Evolutionary conservation across 805 yeast genomes (phyloP).

Genomic region (Candida namnaoensis): DNA sequence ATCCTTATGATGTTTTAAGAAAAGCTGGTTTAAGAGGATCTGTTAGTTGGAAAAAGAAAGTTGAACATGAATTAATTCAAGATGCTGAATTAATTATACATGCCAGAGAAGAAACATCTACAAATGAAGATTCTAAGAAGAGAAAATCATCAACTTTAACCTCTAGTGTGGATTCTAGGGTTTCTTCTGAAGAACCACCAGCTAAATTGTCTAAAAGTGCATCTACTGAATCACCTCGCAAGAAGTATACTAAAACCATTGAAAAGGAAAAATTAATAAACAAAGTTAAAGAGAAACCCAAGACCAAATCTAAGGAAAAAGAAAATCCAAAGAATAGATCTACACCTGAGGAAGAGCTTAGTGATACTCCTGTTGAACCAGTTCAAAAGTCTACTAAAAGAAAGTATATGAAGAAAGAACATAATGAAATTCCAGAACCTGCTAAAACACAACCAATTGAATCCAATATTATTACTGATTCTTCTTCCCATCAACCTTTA

Average conservation of each 20-base stretch:
- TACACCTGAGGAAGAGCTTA: not conserved
- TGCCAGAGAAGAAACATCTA: conserved; percentile 25
- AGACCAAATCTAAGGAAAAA: not conserved
- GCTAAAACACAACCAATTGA: conserved; percentile 4
- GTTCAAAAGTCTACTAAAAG: not conserved
- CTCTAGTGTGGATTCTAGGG: too few species aligned
- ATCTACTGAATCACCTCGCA: conserved; percentile 1
- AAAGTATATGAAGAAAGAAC: conserved; percentile 7
- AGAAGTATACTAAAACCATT: conserved; percentile 8
- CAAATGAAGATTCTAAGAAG: conserved; percentile 1
- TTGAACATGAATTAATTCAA: conserved; percentile 58
- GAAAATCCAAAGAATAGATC: conserved; percentile 1
- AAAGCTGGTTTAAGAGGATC: conserved; percentile 33
- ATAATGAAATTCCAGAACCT: not conserved
- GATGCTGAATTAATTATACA: conserved; percentile 51
- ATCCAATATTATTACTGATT: conserved; percentile 3
- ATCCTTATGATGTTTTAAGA: conserved; percentile 57
- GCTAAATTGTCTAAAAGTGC: not conserved
- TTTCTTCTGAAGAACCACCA: not conserved
- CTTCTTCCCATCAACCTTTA: not conserved
- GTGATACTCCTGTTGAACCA: not conserved
- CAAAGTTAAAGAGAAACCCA: conserved; percentile 6
- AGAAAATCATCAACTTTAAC: not conserved
- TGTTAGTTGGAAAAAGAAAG: conserved; percentile 46
- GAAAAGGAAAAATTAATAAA: conserved; percentile 15